A percentile compares a stretch with the other conserved stretches of the same genome.
Evolutionary conservation across 1,139 yeast genomes (phyloP).

Genomic region (Geotrichum citri-aurantii): DNA sequence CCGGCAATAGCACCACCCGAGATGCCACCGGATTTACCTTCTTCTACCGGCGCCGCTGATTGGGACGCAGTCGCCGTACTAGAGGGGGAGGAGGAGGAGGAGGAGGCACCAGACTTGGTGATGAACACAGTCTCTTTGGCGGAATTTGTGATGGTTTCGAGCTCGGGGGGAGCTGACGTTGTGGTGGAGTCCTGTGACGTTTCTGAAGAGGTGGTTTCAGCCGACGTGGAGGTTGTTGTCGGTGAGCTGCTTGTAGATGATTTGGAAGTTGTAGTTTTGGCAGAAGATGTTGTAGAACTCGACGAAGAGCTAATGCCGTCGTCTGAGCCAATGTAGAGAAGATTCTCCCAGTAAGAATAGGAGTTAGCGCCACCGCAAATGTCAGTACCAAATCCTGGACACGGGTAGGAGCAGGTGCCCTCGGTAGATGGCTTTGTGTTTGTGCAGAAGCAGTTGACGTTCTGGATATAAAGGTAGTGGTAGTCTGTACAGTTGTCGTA

Average conservation of each 20-base stretch:
- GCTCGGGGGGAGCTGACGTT: not conserved
- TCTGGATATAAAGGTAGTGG: conserved; percentile 50
- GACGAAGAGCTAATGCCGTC: conserved; percentile 16
- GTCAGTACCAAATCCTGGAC: conserved; percentile 29
- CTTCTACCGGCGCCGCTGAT: not conserved
- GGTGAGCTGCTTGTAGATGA: conserved; percentile 5
- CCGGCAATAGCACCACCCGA: conserved; percentile 34
- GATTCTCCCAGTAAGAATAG: conserved; percentile 21
- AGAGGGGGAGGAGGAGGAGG: too few species aligned
- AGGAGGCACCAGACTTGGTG: conserved; percentile 12
- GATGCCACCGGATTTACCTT: conserved; percentile 18
- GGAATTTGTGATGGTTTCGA: conserved; percentile 5
- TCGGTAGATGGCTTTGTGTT: conserved; percentile 42
- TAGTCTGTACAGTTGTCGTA: conserved; percentile 12
- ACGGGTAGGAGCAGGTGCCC: conserved; percentile 41
- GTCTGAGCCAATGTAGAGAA: conserved; percentile 15
- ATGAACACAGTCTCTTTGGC: conserved; percentile 12
- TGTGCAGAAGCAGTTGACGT: conserved; percentile 64
- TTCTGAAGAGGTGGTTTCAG: conserved; percentile 7
- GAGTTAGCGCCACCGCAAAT: conserved; percentile 19
- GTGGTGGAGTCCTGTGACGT: not conserved
- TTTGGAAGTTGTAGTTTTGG: not conserved
- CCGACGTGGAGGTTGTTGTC: conserved; percentile 14
- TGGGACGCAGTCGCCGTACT: conserved; percentile 14
- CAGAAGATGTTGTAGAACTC: not conserved